Base-by-base conservation (phyloP, 768 basidiomycete genomes). In the Leucocoprinus leucothites region DNA sequence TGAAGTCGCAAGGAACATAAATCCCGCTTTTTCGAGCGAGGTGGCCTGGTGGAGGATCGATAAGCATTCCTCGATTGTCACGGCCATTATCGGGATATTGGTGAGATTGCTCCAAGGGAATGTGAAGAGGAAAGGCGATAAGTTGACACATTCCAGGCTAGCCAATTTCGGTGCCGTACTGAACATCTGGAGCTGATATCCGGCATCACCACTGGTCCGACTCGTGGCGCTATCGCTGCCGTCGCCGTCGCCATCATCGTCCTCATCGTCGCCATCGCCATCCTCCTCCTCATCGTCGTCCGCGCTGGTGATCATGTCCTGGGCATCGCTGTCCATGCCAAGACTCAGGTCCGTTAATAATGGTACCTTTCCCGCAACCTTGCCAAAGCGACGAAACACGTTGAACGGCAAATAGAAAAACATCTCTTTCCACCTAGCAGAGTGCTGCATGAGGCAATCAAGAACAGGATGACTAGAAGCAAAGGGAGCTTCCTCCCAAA, bases 131-230 rank as follows among this genome's bases (percentile, higher is more conserved):
- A 67, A 63, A 3, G 70, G 68, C 13, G 68, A 65, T 56, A 69
- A 63, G 48, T 73, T 71, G 58, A 73, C 67, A 44, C 66, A 71
- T 61, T 73, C 69, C 28, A 73, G 50, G 1, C 67, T 69, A 9
- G 62, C 61, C 18, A 73, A 60, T 18, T 58, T 60, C 21, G 70
- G 70, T 21, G 70, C 67, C 24, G 63, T 53, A 42, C 64, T 63
- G 60, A 71, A 73, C 59, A 69, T 67, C 48, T 69, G 59, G 35
- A 67, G 57, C 21, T 57, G 28, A 24, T 42, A 35, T 16, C 34
- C 22, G 34, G 35, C 24, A 21, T 19, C n/a, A 19, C 24, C 18
- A 5, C 16, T 34, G 11, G n/a, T 45, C 50, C 18, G 21, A 24
- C 22, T 22, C 19, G 34, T 52, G 41, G 16, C 41, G 22, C 43